phyloP scores from a whole-genome alignment of 192 early-diverging fungal species.

The Entomortierella chlamydospora region DNA sequence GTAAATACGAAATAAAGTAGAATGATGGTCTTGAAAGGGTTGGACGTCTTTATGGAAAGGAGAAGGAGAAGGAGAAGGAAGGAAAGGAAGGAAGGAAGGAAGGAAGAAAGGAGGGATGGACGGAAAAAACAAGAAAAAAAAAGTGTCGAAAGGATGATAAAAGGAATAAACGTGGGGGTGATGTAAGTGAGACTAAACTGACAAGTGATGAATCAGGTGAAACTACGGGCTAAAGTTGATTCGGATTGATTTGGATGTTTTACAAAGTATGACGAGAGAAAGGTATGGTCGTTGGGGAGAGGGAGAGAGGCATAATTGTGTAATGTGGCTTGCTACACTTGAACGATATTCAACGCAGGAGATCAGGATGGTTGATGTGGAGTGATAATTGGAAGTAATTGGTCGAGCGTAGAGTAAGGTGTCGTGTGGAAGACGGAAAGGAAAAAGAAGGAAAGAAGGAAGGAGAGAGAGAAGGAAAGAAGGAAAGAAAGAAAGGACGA shows the following conservation, averaged over 20 bases:
- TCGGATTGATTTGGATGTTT: too few species aligned
- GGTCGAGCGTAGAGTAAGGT: too few species aligned
- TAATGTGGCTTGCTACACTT: too few species aligned
- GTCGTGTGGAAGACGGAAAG: too few species aligned
- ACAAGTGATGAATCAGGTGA: too few species aligned
- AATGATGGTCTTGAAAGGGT: too few species aligned
- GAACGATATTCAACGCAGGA: too few species aligned
- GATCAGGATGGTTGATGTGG: too few species aligned
- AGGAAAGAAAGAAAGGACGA: neutral
- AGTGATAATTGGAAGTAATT: too few species aligned
- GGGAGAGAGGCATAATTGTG: neutral
- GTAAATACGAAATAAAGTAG: too few species aligned
- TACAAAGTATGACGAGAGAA: neutral
- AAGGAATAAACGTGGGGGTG: neutral
- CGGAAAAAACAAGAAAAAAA: neutral
- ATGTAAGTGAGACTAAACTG: neutral
- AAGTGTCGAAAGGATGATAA: neutral
- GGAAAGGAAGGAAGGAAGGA: neutral
- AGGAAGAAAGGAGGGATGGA: neutral
- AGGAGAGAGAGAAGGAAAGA: conserved; percentile 1
- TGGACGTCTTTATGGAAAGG: too few species aligned
- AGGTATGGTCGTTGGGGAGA: neutral
- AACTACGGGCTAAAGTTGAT: too few species aligned
- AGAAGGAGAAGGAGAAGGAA: neutral
- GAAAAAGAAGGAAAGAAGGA: conserved; percentile 2